Evolutionary conservation across 2,329 filamentous ascomycete species (phyloP), one percentile per base, ranked within the genome.

Genomic region (Colletotrichum eremochloae): DNA sequence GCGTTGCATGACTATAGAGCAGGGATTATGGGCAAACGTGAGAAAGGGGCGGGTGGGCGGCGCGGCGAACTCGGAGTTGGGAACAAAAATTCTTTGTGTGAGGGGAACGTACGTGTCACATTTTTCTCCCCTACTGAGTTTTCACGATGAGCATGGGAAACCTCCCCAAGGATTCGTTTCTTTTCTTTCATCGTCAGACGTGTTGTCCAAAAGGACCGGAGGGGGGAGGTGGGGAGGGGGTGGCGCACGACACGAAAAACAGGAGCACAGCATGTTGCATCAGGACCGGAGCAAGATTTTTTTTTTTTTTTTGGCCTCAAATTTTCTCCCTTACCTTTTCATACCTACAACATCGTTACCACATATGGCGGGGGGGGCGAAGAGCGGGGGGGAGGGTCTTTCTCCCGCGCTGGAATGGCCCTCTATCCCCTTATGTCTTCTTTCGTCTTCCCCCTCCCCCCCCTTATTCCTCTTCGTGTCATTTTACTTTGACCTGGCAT

Each of bases 401-500:
- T 61, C 65, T 50, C 36, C 48, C 42, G 20, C 9, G 44, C 36
- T 24, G 60, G 60, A 57, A 50, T 9, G 15, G 24, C 50, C 14
- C 5, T 8, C 29, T 53, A 3, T 53, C 29, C 33, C 53, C 11
- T 14, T 18, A 33, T 7, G 14, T 15, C 29, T 31, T 33, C 29
- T 11, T 55, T 9, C 31, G 18, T 14, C 31, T 55, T 4, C 33
- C 15, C 9, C 9, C 33, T 9, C 18, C 18, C 14, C 1, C 9
- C 31, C 15, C 60, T 69, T 68, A n/a, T 61, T 74, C 75, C 76
- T 71, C 68, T 73, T 70, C 57, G 67, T 64, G 67, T 76, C 66
- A 65, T 68, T 70, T 75, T 71, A 73, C 36, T 58, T 46, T 61
- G 53, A 40, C 50, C 31, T 52, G 29, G 36, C 9, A 66, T 61